phyloP scores from a whole-genome alignment of 352 stramenopile genomes.

The Phytophthora rubi region DNA sequence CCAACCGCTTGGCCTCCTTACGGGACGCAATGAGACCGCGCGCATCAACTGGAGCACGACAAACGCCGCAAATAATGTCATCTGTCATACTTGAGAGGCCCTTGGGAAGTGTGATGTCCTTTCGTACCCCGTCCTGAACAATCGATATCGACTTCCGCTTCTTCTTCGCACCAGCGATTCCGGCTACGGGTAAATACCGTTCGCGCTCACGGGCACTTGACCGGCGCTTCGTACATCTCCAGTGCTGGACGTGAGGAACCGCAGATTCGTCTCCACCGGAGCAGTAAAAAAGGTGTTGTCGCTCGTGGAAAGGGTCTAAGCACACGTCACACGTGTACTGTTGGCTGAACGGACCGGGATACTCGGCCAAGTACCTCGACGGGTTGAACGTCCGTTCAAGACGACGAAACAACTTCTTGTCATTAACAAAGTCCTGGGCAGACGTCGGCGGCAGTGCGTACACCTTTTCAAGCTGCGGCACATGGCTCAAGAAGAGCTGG shows the following conservation, averaged over 20 bases:
- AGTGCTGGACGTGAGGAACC: constrained; percentile 70
- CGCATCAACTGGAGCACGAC: constrained; percentile 54
- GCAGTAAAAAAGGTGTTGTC: constrained; percentile 85
- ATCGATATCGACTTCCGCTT: constrained; percentile 59
- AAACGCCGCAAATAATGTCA: constrained; percentile 66
- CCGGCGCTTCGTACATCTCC: constrained; percentile 76
- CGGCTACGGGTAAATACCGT: constrained; percentile 15
- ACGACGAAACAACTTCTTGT: constrained; percentile 54
- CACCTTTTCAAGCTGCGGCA: constrained; percentile 68
- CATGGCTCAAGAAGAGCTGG: constrained; percentile 69
- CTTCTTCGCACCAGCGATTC: constrained; percentile 49
- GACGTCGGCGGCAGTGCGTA: constrained; percentile 43
- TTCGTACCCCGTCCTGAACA: constrained; percentile 63
- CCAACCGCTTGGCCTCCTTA: constrained; percentile 53
- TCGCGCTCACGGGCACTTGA: constrained; percentile 41
- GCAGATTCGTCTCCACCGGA: constrained; percentile 30
- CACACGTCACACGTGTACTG: constrained; percentile 70
- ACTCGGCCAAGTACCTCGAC: constrained; percentile 58
- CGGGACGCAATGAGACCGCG: constrained; percentile 58
- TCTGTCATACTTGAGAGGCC: constrained; percentile 56
- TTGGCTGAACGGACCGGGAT: constrained; percentile 60
- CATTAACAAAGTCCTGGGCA: constrained; percentile 45
- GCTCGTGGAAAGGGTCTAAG: constrained; percentile 72
- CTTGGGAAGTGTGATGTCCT: constrained; percentile 62
- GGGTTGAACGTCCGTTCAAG: constrained; percentile 69